Conservation (phyloP, 1,139 yeast genomes). For the Hemisphaericaspora xylanilytica region DNA sequence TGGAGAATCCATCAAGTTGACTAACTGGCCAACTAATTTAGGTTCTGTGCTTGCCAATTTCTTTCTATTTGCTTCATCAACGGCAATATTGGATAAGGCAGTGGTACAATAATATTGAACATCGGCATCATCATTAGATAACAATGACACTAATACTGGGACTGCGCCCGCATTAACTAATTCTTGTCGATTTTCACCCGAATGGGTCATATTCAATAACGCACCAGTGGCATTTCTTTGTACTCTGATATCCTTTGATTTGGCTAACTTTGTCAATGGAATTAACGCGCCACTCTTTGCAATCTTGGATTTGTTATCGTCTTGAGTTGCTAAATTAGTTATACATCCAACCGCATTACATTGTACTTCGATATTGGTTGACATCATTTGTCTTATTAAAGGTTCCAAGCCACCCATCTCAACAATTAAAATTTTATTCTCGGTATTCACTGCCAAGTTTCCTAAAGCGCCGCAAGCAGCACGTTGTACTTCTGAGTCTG, state of each 20-base stretch:
- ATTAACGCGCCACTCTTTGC: conserved; percentile 96
- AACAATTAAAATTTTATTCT: conserved; percentile 86
- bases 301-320: conserved; percentile 91
- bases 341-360: conserved; percentile 99
- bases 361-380: conserved; percentile 95
- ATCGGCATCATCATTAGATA: conserved; percentile 88
- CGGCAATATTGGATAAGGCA: conserved; percentile 94
- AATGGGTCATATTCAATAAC: conserved; percentile 94
- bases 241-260: conserved; percentile 90
- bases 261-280: conserved; percentile 91
- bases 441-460: conserved; percentile 93
- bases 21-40: conserved; percentile 84
- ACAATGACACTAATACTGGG: conserved; percentile 88
- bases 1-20: conserved; percentile 85
- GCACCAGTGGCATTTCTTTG: conserved; percentile 99
- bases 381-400: conserved; percentile 94
- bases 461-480: conserved; percentile 99
- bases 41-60: conserved; percentile 91
- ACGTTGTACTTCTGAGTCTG: conserved; percentile 92
- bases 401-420: conserved; percentile 99
- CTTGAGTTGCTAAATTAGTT: conserved; percentile 97
- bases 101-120: conserved; percentile 98
- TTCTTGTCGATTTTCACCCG: conserved; percentile 94
- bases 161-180: conserved; percentile 97
- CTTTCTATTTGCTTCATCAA: conserved; percentile 86